These are phyloP conservation scores for Ilex aquifolium DNA, from an alignment of 257 asterid genomes.

Conservation along the genomic window DNA sequence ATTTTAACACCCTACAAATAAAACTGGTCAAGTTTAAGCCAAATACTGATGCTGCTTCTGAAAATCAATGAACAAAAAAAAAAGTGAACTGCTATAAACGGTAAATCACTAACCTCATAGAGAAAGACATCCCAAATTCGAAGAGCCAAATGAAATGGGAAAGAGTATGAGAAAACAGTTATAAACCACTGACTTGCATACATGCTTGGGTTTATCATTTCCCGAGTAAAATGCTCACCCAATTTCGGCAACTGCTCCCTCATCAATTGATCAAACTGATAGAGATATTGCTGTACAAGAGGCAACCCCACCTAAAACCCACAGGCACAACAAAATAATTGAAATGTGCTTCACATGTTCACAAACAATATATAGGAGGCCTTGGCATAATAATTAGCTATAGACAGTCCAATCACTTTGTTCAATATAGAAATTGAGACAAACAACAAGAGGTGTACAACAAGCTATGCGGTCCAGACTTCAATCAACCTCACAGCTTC, in stretches of 20 bases:
- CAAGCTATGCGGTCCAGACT: too few relatives aligned
- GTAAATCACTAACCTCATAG: constrained; percentile 57
- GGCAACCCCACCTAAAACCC: constrained; percentile 87
- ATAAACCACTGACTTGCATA: constrained; percentile 99
- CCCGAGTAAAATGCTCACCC: constrained; percentile 83
- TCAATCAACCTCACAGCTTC: too few relatives aligned
- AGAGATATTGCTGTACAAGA: constrained; percentile 94
- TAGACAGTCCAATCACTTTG: too few relatives aligned
- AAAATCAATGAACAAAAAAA: constrained; percentile 13
- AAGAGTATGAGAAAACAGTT: constrained; percentile 89
- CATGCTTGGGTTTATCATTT: constrained; percentile 98
- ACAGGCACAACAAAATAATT: constrained; percentile 15
- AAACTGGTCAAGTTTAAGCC: not conserved
- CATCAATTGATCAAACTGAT: constrained; percentile 69
- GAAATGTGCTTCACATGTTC: not conserved
- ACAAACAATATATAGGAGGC: constrained; percentile 4
- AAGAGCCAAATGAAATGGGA: constrained; percentile 95
- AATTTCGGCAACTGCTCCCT: constrained; percentile 69
- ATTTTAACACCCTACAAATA: constrained; percentile 70
- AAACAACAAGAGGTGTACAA: too few relatives aligned
- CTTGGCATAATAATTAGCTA: not conserved
- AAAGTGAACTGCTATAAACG: constrained; percentile 1
- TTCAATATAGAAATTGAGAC: too few relatives aligned
- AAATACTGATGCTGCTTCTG: not conserved
- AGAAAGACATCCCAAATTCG: constrained; percentile 99